Evolutionary conservation across 176 grass and related monocot genomes (phyloP), one percentile per base, ranked within the genome.

Genomic region (Zea luxurians): DNA sequence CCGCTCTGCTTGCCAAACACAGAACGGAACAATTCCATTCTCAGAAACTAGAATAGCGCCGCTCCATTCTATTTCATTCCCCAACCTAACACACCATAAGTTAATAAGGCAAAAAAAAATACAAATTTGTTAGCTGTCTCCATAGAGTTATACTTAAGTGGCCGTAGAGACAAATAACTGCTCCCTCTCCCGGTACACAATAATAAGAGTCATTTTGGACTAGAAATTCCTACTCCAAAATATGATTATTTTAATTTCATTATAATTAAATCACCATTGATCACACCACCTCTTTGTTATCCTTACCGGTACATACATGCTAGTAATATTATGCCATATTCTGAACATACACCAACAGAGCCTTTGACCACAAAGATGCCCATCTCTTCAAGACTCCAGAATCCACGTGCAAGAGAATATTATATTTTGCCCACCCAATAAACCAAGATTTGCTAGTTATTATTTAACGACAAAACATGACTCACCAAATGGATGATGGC

Each of bases 401-500:
- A 4, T 40, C 49, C 57, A 86, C 55, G 7, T 12, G 38, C 37
- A 53, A n/a, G 38, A 20, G 53, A 27, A 27, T 27, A 57, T 18
- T 18, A 80, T 43, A 27, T 17, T 36, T 20, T 46, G 13, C 54
- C 10, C 12, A 41, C 55, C 7, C 2, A 43, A 40, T 37, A 73
- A 11, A 37, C 44, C 4, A 62, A 48, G 35, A 52, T 10, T 59
- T 50, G 42, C 53, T 67, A 62, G 49, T 69, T 62, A 80, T 76
- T 54, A 40, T 40, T 40, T 13, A 44, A 70, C 64, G 76, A 27
- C 20, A 63, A 81, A 76, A 76, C 53, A 45, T 69, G 0, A 15
- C 68, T 80, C 45, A 75, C 64, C 7, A 0, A 86, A 62, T 76
- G 71, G 64, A 45, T 50, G 20, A 63, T 70, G 84, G 71, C 46